These are phyloP conservation scores for Trametes coccinea DNA, from an alignment of 768 basidiomycete genomes.

Conservation along the genomic window DNA sequence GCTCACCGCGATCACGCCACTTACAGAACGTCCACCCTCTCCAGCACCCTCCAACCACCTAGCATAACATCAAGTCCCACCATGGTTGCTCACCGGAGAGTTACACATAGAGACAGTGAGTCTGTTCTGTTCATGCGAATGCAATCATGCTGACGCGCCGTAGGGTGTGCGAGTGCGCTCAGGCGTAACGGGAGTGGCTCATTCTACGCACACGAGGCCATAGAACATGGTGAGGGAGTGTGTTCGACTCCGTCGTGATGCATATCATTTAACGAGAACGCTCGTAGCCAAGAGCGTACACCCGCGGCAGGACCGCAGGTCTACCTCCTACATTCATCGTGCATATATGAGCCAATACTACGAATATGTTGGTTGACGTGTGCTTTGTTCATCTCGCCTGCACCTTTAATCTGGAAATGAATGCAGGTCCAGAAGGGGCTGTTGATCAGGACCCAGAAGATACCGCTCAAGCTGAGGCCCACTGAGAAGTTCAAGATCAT, in stretches of 20 bases:
- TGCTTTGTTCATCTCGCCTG: neutral
- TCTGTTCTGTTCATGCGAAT: neutral
- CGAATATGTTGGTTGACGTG: neutral
- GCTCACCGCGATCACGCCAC: too few relatives aligned
- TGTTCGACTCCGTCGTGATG: neutral
- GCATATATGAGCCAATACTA: neutral
- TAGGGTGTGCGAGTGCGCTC: neutral
- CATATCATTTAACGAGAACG: too few relatives aligned
- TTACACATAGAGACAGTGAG: neutral
- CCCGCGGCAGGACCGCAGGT: neutral
- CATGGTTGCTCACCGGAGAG: neutral
- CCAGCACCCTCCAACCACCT: neutral
- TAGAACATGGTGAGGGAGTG: neutral
- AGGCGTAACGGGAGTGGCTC: conserved; percentile 8
- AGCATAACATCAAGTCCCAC: neutral
- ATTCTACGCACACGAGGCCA: neutral
- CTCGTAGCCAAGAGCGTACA: neutral
- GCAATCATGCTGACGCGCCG: neutral
- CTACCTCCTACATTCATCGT: neutral
- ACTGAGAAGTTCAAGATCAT: neutral
- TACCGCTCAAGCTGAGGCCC: neutral
- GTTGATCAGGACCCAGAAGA: neutral
- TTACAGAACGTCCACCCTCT: too few relatives aligned
- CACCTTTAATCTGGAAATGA: neutral
- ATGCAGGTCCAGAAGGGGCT: neutral